phyloP scores from a whole-genome alignment of 176 grass and related monocot genomes.

The Oryza coarctata region DNA sequence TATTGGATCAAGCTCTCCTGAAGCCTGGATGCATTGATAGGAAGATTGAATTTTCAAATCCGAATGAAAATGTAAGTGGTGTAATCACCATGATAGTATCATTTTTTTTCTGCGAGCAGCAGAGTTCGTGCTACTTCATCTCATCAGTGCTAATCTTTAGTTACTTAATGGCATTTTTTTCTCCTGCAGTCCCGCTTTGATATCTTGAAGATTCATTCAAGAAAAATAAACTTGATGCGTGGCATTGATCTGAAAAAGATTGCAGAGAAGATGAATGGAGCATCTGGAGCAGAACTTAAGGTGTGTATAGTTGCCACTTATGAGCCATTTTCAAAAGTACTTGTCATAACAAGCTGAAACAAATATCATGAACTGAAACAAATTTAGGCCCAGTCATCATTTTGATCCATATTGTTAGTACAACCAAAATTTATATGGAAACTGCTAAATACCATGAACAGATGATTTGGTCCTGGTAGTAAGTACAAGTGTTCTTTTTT shows the following conservation, averaged over 20 bases:
- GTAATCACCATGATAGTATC: background rate
- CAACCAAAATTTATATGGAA: background rate
- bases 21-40: constrained; percentile 86
- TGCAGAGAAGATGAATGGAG: constrained; percentile 69
- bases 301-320: constrained; percentile 22
- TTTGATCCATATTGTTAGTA: too few relatives aligned
- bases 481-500: too few relatives aligned
- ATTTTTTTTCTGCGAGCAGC: background rate
- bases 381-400: too few relatives aligned
- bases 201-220: constrained; percentile 97
- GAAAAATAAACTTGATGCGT: constrained; percentile 94
- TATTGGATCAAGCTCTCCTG: constrained; percentile 79
- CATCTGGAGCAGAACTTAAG: constrained; percentile 84
- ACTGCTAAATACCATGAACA: too few relatives aligned
- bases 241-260: constrained; percentile 91
- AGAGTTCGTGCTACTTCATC: background rate
- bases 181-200: constrained; percentile 79
- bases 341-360: background rate
- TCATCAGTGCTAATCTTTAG: background rate
- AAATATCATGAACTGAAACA: background rate
- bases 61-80: constrained; percentile 61
- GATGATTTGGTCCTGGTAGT: too few relatives aligned
- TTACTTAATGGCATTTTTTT: background rate
- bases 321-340: background rate
- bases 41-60: constrained; percentile 87